These are phyloP conservation scores for Panus rudis DNA, from an alignment of 768 basidiomycete species.

Conservation along the genomic window DNA sequence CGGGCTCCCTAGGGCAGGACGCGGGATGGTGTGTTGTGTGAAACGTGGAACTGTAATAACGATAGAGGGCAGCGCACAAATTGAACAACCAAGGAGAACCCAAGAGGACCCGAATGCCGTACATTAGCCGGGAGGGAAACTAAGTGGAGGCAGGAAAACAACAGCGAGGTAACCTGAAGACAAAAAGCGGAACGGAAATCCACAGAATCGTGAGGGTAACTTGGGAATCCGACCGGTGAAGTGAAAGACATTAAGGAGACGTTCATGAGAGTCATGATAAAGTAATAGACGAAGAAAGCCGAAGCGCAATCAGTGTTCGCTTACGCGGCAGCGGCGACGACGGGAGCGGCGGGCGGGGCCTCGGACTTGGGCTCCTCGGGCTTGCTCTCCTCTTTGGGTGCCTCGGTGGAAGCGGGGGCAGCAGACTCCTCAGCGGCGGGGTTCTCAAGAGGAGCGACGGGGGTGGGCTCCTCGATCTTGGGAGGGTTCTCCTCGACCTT, in stretches of 20 bases:
- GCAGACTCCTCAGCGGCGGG: slow-evolving; percentile 49
- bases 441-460: slow-evolving; percentile 80
- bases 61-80: too few species aligned
- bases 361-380: slow-evolving; percentile 34
- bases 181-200: slow-evolving; percentile 27
- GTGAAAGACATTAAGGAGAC: slow-evolving; percentile 19
- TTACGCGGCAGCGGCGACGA: slow-evolving; percentile 80
- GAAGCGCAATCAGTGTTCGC: slow-evolving; percentile 26
- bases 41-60: too few species aligned
- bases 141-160: slow-evolving; percentile 32
- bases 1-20: too few species aligned
- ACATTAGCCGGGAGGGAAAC: slow-evolving; percentile 18
- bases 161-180: slow-evolving; percentile 26
- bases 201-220: slow-evolving; percentile 17
- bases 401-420: slow-evolving; percentile 17
- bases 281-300: slow-evolving; percentile 31
- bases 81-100: too few species aligned
- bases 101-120: slow-evolving; percentile 4
- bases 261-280: slow-evolving; percentile 27
- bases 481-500: slow-evolving; percentile 90
- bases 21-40: too few species aligned
- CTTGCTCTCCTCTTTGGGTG: slow-evolving; percentile 20
- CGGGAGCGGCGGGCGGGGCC: slow-evolving; percentile 50
- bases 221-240: slow-evolving; percentile 10
- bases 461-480: slow-evolving; percentile 76